Percentiles rank a stretch among this genome's conserved stretches.
Conservation (phyloP, 768 basidiomycete genomes). For the Tulasnella sp. region DNA sequence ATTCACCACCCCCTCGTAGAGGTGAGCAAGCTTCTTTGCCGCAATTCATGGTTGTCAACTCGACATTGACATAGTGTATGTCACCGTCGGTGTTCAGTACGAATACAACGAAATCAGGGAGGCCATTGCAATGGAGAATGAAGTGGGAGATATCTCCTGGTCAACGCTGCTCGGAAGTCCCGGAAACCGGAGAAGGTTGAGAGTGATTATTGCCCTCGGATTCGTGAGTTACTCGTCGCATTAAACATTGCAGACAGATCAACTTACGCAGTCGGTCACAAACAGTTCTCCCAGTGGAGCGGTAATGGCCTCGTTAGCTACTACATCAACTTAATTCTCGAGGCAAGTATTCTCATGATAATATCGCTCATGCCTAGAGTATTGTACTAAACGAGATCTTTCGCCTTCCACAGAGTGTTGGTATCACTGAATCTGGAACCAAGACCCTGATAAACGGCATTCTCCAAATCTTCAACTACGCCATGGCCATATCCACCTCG, state of each 20-base stretch:
- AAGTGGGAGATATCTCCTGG: conserved; percentile 38
- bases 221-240: conserved; percentile 23
- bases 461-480: conserved; percentile 49
- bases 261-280: not conserved
- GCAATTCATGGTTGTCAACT: not conserved
- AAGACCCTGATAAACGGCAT: conserved; percentile 54
- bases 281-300: conserved; percentile 36
- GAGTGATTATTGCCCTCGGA: conserved; percentile 39
- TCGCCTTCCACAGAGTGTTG: conserved; percentile 33
- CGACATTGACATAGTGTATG: not conserved
- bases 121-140: conserved; percentile 54
- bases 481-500: conserved; percentile 45
- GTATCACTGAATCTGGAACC: conserved; percentile 42
- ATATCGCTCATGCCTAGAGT: not conserved
- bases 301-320: conserved; percentile 72
- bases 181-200: conserved; percentile 60
- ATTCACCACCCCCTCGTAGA: conserved; percentile 48
- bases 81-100: not conserved
- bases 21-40: conserved; percentile 29
- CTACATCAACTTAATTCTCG: conserved; percentile 27
- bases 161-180: conserved; percentile 45
- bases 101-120: conserved; percentile 44
- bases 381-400: not conserved
- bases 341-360: not conserved
- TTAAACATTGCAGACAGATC: not conserved